Percentiles rank a stretch among this genome's conserved stretches.
These are phyloP conservation scores for Penicillium steckii DNA, from an alignment of 495 filamentous ascomycete genomes.

Conservation along the genomic window DNA sequence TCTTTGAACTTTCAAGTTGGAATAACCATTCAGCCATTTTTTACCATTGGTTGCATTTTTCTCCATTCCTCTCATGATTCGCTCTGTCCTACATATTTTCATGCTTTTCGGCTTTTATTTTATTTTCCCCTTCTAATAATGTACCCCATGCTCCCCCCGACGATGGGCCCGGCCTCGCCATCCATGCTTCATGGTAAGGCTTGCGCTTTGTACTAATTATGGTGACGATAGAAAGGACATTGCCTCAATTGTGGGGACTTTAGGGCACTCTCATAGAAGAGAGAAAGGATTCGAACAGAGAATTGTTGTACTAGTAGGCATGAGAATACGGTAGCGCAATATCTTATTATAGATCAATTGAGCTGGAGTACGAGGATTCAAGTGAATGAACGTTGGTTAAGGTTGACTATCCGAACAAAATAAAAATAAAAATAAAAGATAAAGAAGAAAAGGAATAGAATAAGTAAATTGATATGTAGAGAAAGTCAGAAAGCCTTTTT, in stretches of 20 bases:
- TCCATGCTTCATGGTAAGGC: background rate
- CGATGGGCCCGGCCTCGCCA: background rate
- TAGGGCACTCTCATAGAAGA: background rate
- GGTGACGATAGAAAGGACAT: background rate
- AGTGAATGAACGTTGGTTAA: no score
- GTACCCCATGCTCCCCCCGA: background rate
- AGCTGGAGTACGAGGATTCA: no score
- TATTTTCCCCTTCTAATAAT: background rate
- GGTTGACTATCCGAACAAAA: no score
- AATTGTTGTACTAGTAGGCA: background rate
- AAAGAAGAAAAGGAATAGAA: no score
- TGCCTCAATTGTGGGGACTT: background rate
- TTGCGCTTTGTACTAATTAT: background rate
- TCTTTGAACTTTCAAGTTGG: no score
- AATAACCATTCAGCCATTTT: background rate
- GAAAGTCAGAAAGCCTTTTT: no score
- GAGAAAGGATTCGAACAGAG: background rate
- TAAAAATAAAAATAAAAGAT: no score
- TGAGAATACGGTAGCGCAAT: no score
- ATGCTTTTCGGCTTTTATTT: background rate
- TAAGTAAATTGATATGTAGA: no score
- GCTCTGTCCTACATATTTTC: background rate
- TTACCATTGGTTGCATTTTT: background rate
- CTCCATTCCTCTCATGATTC: conserved; percentile 9
- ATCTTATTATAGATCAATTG: no score